Base-by-base conservation (phyloP, 345 rosid genomes). In the Gynandropsis gynandra region DNA sequence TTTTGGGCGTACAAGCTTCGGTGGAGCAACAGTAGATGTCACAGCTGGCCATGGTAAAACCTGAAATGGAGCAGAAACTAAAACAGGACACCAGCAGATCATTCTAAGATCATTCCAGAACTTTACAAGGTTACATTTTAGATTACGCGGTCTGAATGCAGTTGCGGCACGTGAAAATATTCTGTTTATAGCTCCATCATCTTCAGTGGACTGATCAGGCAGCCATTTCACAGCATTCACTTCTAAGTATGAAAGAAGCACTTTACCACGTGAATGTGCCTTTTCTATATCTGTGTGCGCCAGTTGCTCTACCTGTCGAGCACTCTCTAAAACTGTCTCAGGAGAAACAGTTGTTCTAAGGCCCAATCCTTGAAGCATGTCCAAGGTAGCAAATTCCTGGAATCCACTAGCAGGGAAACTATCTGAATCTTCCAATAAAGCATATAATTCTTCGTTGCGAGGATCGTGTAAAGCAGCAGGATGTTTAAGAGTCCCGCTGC, bases 31-130 rank as follows among this genome's bases (percentile, higher is more conserved):
- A 40, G 63, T 68, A 59, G 97, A 79, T 51, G 87, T 74, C 50
- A 77, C 95, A 52, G 69, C 69, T 50, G 95, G 95, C 97, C 97
- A 89, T 41, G 97, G 97, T 62, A 89, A 69, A 70, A 64, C 56
- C 52, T 79, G 64, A 74, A 79, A 85, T 61, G 97, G 97, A 54
- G 95, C 75, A 67, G 78, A 71, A 61, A 76, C 85, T 75, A 85
- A 67, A 47, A 89, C 97, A 10, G 97, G 97, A 68, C 97, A 89
- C 97, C 97, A 89, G 74, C 83, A 81, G 57, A 85, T 83, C 82
- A 81, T 69, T 55, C 72, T 80, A 54, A 89, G 80, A 73, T 83
- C 88, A 73, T 54, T 78, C 97, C 95, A 89, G 57, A 89, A 85
- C 68, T 80, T 89, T 59, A 78, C 84, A 47, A 89, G 71, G 63